Percentiles rank a stretch among this genome's conserved stretches.
phyloP scores from a whole-genome alignment of 345 rosid species.

The Bretschneidera sinensis region DNA sequence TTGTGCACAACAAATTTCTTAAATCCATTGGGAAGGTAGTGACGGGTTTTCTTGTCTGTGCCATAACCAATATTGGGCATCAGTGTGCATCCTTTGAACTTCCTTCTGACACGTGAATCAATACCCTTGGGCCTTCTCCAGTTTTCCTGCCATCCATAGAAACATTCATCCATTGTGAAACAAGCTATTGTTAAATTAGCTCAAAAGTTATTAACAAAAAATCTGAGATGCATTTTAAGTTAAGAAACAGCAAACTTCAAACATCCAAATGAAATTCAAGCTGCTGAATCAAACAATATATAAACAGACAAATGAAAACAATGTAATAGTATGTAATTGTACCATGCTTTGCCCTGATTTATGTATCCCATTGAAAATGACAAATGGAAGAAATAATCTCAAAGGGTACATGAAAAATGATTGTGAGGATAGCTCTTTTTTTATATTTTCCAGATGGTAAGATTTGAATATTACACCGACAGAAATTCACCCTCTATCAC shows the following conservation, averaged over 20 bases:
- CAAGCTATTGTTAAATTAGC: not conserved
- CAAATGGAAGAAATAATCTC: too few species aligned
- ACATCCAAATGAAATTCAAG: not conserved
- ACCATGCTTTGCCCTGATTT: too few species aligned
- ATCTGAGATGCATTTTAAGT: too few species aligned
- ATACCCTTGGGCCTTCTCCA: slow-evolving; percentile 74
- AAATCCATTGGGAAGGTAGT: slow-evolving; percentile 67
- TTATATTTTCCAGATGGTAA: too few species aligned
- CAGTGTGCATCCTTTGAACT: slow-evolving; percentile 60
- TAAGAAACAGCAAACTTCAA: not conserved
- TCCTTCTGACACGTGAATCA: slow-evolving; percentile 72
- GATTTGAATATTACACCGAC: too few species aligned
- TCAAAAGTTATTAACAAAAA: too few species aligned
- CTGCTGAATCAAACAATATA: not conserved
- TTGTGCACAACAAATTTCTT: slow-evolving; percentile 67
- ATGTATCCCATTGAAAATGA: too few species aligned
- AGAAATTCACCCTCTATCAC: too few species aligned
- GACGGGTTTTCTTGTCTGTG: slow-evolving; percentile 60
- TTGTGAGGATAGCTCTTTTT: too few species aligned
- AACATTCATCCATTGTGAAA: not conserved
- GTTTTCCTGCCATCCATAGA: slow-evolving; percentile 31
- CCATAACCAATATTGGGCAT: slow-evolving; percentile 76
- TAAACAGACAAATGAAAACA: too few species aligned
- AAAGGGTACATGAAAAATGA: too few species aligned
- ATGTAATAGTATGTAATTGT: too few species aligned